Percentiles rank a stretch among this genome's conserved stretches.
phyloP scores from a whole-genome alignment of 768 basidiomycete genomes.

The Dacryopinax primogenitus region DNA sequence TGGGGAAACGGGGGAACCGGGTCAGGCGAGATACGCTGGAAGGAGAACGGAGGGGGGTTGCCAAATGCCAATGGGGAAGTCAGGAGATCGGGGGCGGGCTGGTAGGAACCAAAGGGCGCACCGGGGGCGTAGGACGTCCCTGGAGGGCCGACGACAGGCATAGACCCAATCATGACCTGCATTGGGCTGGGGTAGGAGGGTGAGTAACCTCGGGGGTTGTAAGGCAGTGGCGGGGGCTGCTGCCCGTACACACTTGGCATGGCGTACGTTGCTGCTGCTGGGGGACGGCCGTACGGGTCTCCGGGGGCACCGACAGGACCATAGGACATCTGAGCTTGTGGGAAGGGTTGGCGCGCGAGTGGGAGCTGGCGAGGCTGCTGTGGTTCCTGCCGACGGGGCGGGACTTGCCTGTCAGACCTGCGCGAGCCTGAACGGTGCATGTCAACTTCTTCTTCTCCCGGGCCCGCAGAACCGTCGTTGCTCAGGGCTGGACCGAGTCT shows the following conservation, averaged over 20 bases:
- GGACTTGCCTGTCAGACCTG: neutral
- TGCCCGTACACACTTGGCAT: slow-evolving; percentile 1
- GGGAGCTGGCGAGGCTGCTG: neutral
- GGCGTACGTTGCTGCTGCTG: neutral
- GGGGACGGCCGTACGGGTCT: neutral
- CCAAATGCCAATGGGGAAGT: slow-evolving; percentile 2
- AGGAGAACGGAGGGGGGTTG: neutral
- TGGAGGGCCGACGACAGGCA: neutral
- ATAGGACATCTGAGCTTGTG: neutral
- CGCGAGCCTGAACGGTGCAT: neutral
- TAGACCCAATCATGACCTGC: neutral
- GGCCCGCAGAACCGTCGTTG: neutral
- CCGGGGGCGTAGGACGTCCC: neutral
- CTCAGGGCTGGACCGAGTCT: neutral
- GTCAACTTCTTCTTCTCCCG: neutral
- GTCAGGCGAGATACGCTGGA: neutral
- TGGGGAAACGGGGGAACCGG: neutral
- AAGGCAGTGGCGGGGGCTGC: neutral
- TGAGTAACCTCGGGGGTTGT: slow-evolving; percentile 1
- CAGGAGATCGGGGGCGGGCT: neutral
- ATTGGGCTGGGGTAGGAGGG: neutral
- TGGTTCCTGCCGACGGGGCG: neutral
- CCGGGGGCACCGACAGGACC: neutral
- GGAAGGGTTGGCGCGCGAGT: neutral
- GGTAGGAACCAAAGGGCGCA: neutral